Base-by-base conservation (phyloP, 2,329 filamentous ascomycete species). In the Xylaria sp. region DNA sequence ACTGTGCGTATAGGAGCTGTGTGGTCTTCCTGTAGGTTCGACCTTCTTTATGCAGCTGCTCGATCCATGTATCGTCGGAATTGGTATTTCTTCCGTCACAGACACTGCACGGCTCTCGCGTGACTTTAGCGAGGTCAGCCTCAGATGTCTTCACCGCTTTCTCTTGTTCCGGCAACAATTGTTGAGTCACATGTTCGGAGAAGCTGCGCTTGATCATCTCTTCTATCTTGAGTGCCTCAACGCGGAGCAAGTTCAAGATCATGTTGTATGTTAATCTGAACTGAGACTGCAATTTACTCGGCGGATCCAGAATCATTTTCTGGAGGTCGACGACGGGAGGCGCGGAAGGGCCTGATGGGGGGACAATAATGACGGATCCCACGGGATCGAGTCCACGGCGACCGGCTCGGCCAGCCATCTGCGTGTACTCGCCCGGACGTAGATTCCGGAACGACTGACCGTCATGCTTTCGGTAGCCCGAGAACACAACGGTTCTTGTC, bases 201-300 rank as follows among this genome's bases (percentile, higher is more conserved):
- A 99, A 99, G 73, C 92, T 97, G 66, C 94, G 89, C 81, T 99
- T 99, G 79, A 99, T 99, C 94, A 99, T 99, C 76, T 99, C 94
- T 73, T 99, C 94, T 67, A 99, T 97, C 78, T 97, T 97, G 65
- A 99, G 77, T 2, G 94, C 94, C 74, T 99, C 94, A 1, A 99
- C 94, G 42, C 94, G 88, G 53, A 99, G 80, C 37, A 99, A 80
- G 70, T 97, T 99, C 35, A 99, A 79, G 62, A 99, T 99, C 94
- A 99, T 99, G 76, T 97, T 99, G 79, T 99, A 99, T 0, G 95
- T 99, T 52, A 99, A 80, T 62, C 94, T 86, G 80, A 99, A 99
- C 71, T 99, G 94, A 5, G 93, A 97, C 52, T 92, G 86, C 53
- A 99, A 82, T 76, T 97, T 97, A 30, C 92, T 96, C 37, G 94